Evolutionary conservation across 306 rosid species (phyloP).

Genomic region (Canavalia gladiata): DNA sequence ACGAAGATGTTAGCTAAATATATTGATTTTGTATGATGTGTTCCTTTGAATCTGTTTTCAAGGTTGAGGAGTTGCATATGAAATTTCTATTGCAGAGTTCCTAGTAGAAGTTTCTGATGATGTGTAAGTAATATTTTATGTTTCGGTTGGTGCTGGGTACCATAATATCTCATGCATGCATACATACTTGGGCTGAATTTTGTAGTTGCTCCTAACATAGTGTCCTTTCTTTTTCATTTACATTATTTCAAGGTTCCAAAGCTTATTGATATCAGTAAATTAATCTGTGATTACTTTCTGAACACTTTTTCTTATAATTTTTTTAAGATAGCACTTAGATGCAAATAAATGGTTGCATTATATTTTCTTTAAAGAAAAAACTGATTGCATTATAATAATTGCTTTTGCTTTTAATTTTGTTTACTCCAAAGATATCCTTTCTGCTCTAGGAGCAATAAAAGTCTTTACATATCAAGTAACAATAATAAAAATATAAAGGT

Average conservation of each 20-base stretch:
- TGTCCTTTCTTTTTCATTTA: too few relatives aligned
- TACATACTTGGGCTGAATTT: too few relatives aligned
- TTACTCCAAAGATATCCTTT: slow-evolving; percentile 7
- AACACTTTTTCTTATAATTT: background rate
- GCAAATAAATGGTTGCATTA: slow-evolving; percentile 10
- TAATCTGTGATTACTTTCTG: background rate
- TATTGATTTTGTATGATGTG: slow-evolving; percentile 41
- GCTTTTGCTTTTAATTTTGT: slow-evolving; percentile 25
- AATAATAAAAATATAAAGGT: background rate
- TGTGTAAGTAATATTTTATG: slow-evolving; percentile 68
- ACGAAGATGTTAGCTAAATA: slow-evolving; percentile 18
- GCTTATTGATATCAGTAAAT: slow-evolving; percentile 5
- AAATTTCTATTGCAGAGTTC: slow-evolving; percentile 90
- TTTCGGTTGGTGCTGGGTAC: slow-evolving; percentile 36
- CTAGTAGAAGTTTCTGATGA: slow-evolving; percentile 93
- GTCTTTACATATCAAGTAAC: slow-evolving; percentile 12
- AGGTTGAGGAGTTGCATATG: slow-evolving; percentile 91
- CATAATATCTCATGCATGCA: slow-evolving; percentile 19
- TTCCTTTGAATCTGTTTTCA: slow-evolving; percentile 61
- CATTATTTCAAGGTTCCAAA: background rate
- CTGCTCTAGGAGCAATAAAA: background rate
- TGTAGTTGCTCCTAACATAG: too few relatives aligned
- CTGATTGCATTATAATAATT: background rate
- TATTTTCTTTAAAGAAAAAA: background rate
- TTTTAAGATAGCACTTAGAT: background rate